Base-by-base conservation (phyloP, 176 grass and related monocot genomes). In the Themeda triandra region DNA sequence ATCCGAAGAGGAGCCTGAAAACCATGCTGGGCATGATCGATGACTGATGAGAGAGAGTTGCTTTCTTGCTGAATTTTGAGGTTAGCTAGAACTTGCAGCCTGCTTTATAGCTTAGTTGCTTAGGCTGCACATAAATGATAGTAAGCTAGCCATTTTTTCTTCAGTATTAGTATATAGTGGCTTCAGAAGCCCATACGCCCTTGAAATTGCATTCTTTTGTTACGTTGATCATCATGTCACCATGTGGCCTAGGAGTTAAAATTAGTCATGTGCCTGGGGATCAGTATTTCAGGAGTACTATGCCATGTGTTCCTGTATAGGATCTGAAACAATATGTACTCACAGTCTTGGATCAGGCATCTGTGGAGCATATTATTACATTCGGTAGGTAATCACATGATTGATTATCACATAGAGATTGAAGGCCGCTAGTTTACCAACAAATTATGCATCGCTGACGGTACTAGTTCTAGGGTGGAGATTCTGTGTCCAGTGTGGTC, bases 61-160 rank as follows among this genome's bases (percentile, higher is more conserved):
- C 24, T 76, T 32, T 53, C 37, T 86, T 48, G 46, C 8, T 81
- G 76, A 76, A 32, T 46, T 86, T 85, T 80, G n/a, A 59, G 64
- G 82, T 31, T 72, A 85, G 9, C 66, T 62, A 41, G 58, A 68
- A 53, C 77, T 73, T 84, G 78, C 44, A 62, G 27, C 66, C 82
- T 74, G 45, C 58, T 91, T 82, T 91, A 91, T 91, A 88, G 82
- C 53, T 80, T 85, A 90, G 75, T 90, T 80, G 69, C 80, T 90
- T 90, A 87, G 49, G 2, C 33, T 75, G 75, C 40, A 90, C 89
- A 90, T 21, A 87, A 87, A 71, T 90, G 68, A 54, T 15, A 69
- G 30, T 70, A 63, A 85, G 62, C 77, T 33, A 80, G 75, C 24
- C 75, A 79, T 60, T 68, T 87, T 87, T 68, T 68, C 36, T 40